Conservation (phyloP, 768 basidiomycete genomes). For the Lactarius evosmus region DNA sequence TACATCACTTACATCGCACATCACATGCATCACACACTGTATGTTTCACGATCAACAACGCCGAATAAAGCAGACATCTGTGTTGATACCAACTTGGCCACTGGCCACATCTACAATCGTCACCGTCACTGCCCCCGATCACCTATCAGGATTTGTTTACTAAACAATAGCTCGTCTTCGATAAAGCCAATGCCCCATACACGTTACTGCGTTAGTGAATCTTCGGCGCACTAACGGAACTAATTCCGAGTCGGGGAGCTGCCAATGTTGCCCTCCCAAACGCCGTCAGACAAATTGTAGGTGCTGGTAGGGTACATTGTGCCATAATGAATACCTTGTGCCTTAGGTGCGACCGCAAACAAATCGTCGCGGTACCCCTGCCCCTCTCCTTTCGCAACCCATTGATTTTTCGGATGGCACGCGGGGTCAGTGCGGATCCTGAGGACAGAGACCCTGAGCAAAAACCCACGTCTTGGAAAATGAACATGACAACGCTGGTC, state of each 20-base stretch:
- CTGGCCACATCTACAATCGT: no score
- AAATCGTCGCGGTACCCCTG: neutral
- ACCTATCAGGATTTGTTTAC: no score
- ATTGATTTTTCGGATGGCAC: neutral
- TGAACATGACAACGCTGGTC: no score
- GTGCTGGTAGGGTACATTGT: no score
- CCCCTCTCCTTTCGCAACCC: neutral
- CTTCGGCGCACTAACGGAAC: no score
- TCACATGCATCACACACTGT: no score
- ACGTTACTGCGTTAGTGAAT: neutral
- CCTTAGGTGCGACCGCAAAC: neutral
- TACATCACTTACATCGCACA: no score
- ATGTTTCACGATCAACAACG: neutral
- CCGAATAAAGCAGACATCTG: neutral
- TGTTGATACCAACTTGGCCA: neutral
- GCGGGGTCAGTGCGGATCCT: neutral
- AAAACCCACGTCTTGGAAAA: neutral
- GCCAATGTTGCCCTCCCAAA: neutral
- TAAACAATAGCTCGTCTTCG: no score
- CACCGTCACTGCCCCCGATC: no score
- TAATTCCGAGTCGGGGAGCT: neutral
- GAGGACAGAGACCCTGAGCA: neutral
- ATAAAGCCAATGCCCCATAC: neutral
- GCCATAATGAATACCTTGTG: no score
- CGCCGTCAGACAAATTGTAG: neutral